These are phyloP conservation scores for Petunia axillaris DNA, from an alignment of 257 asterid genomes.

Conservation along the genomic window DNA sequence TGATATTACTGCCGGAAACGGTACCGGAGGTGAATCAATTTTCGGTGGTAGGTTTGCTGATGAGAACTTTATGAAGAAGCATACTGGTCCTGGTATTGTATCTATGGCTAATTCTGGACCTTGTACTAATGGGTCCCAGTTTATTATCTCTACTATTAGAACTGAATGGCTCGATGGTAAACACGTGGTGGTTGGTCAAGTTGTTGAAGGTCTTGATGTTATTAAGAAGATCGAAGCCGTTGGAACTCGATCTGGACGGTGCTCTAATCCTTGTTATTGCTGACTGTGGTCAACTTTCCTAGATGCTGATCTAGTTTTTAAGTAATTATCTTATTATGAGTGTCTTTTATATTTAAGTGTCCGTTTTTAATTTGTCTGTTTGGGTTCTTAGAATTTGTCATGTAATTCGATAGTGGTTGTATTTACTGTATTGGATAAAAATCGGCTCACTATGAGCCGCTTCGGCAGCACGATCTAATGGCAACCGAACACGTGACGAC, in stretches of 20 bases:
- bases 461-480: no score
- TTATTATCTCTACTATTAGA: conserved; percentile 64
- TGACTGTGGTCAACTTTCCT: conserved; percentile 62
- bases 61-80: conserved; percentile 70
- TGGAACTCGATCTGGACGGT: conserved; percentile 64
- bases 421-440: no score
- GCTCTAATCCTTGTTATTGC: conserved; percentile 59
- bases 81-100: conserved; percentile 60
- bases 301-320: conserved; percentile 30
- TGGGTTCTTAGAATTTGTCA: not conserved
- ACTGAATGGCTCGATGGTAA: conserved; percentile 75
- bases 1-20: conserved; percentile 78
- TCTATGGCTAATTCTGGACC: conserved; percentile 87
- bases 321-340: not conserved
- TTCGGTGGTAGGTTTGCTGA: conserved; percentile 64
- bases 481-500: no score
- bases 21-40: conserved; percentile 78
- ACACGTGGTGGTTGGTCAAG: conserved; percentile 80
- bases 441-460: no score
- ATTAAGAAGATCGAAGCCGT: conserved; percentile 69
- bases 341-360: conserved; percentile 13
- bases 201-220: conserved; percentile 56
- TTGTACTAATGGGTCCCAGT: conserved; percentile 70
- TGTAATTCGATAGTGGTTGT: not conserved
- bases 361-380: not conserved